Evolutionary conservation across 192 early-diverging fungal species (phyloP).

Genomic region (Podochytrium sp.): DNA sequence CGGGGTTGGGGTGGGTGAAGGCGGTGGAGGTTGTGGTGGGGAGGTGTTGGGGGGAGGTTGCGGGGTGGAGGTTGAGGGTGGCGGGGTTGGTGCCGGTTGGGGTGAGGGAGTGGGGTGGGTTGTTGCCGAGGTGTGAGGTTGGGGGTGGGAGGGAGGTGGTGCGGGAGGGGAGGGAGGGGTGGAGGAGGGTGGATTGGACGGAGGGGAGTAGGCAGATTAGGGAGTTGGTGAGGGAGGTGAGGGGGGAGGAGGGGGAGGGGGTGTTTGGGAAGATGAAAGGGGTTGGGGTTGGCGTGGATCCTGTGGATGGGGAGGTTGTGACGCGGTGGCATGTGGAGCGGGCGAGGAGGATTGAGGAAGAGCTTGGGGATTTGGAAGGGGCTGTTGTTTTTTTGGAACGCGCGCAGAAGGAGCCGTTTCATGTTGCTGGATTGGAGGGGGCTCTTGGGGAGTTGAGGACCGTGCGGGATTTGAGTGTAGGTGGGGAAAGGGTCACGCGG

Average conservation of each 20-base stretch:
- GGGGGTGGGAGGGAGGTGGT: constrained; percentile 42
- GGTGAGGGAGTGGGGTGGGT: constrained; percentile 37
- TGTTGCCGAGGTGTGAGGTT: constrained; percentile 34
- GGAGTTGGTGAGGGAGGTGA: constrained; percentile 43
- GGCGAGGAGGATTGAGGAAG: not conserved
- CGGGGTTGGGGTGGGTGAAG: constrained; percentile 55
- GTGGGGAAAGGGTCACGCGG: not conserved
- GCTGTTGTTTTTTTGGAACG: not conserved
- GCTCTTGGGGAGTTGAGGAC: constrained; percentile 9
- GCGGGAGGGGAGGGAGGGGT: constrained; percentile 41
- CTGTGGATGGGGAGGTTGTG: not conserved
- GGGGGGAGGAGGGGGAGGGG: constrained; percentile 29
- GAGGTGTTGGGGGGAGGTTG: constrained; percentile 59
- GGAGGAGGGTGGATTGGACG: constrained; percentile 65
- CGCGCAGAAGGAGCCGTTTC: not conserved
- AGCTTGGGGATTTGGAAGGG: not conserved
- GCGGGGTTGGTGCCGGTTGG: constrained; percentile 64
- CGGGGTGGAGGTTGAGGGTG: constrained; percentile 66
- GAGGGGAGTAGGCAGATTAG: constrained; percentile 50
- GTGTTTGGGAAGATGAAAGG: not conserved
- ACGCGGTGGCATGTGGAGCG: constrained; percentile 15
- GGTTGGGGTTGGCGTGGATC: not conserved
- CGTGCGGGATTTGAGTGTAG: constrained; percentile 18
- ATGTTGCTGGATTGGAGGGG: constrained; percentile 6
- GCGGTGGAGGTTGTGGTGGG: constrained; percentile 66